These are phyloP conservation scores for Gastrolobium villosum DNA, from an alignment of 306 rosid species.

Conservation along the genomic window DNA sequence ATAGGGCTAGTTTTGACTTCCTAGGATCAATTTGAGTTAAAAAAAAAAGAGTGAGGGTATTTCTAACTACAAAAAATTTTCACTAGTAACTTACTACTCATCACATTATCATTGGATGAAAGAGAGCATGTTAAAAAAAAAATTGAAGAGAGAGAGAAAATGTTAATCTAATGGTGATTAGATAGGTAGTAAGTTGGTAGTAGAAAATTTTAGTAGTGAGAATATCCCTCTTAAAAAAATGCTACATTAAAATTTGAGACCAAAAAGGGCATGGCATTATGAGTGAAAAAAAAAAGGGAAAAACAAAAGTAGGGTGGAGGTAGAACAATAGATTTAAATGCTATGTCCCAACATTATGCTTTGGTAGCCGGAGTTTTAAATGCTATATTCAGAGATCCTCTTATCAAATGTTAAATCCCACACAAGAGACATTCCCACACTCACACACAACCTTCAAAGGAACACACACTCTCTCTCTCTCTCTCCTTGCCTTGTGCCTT, in stretches of 20 bases:
- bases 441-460: constrained; percentile 48
- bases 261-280: neutral
- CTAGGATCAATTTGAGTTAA: neutral
- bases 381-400: constrained; percentile 59
- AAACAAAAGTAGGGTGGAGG: constrained; percentile 44
- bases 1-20: neutral
- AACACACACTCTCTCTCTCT: neutral
- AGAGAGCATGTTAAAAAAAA: no score
- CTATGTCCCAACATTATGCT: constrained; percentile 70
- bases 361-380: constrained; percentile 76
- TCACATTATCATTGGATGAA: no score
- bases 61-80: no score
- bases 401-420: constrained; percentile 49
- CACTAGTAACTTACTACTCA: no score
- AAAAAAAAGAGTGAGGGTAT: no score
- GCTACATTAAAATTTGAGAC: neutral
- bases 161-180: no score
- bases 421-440: constrained; percentile 56
- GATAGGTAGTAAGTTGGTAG: no score
- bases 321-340: constrained; percentile 63
- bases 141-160: no score
- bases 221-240: no score
- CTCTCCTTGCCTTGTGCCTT: no score
- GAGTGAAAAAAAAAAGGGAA: neutral
- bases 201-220: no score